Conservation (phyloP, 768 basidiomycete genomes). For the Exidia glandulosa region DNA sequence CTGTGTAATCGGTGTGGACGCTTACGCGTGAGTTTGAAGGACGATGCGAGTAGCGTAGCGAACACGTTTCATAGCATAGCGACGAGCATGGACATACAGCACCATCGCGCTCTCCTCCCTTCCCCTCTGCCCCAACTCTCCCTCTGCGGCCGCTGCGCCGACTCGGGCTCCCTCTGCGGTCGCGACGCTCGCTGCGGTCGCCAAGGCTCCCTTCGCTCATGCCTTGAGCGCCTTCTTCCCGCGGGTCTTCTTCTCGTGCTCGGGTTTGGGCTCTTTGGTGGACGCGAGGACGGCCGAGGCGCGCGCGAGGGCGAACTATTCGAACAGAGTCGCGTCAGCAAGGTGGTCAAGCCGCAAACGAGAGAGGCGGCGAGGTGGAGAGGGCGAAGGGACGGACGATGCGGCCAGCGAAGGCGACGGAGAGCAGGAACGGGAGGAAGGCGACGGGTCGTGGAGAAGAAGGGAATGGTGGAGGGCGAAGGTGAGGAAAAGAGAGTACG, state of each 20-base stretch:
- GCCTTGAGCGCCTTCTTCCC: slow-evolving; percentile 45
- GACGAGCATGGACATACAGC: too few relatives aligned
- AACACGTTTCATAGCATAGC: too few relatives aligned
- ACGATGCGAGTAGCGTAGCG: too few relatives aligned
- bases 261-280: slow-evolving; percentile 52
- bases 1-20: too few relatives aligned
- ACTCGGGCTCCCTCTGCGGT: too few relatives aligned
- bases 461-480: slow-evolving; percentile 6
- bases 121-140: too few relatives aligned
- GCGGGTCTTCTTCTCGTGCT: slow-evolving; percentile 57
- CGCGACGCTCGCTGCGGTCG: too few relatives aligned
- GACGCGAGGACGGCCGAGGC: slow-evolving; percentile 59
- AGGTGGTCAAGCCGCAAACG: neutral
- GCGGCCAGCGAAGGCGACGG: neutral
- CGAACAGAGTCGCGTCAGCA: neutral
- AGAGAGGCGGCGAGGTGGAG: neutral
- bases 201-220: too few relatives aligned
- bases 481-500: slow-evolving; percentile 34
- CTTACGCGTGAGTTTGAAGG: too few relatives aligned
- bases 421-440: neutral
- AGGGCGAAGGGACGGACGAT: neutral
- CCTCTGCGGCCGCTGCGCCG: too few relatives aligned
- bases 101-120: too few relatives aligned
- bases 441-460: neutral
- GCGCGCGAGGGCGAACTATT: slow-evolving; percentile 64